These are phyloP conservation scores for Leucocoprinus leucothites DNA, from an alignment of 768 basidiomycete species.

Conservation along the genomic window DNA sequence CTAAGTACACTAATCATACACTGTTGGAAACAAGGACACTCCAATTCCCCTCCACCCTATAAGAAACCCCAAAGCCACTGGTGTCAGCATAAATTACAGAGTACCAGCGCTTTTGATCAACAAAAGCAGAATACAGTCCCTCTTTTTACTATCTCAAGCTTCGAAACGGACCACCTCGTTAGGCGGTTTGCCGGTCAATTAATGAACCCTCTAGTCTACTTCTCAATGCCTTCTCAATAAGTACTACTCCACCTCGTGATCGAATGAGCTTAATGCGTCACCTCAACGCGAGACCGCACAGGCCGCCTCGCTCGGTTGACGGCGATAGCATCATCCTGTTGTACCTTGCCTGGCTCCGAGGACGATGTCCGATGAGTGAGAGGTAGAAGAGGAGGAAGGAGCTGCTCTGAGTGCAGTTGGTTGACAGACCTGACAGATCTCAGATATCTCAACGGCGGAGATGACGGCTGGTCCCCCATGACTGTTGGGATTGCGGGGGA, in stretches of 20 bases:
- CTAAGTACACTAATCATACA: conserved; percentile 10
- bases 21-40: neutral
- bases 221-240: too few relatives aligned
- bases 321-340: neutral
- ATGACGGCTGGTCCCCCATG: conserved; percentile 2
- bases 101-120: too few relatives aligned
- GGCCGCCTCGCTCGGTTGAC: neutral
- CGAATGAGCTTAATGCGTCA: neutral
- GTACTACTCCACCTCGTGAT: too few relatives aligned
- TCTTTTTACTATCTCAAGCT: too few relatives aligned
- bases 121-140: too few relatives aligned
- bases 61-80: too few relatives aligned
- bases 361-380: conserved; percentile 15
- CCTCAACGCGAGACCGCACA: neutral
- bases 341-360: conserved; percentile 1
- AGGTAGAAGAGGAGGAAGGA: neutral
- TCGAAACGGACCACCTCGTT: too few relatives aligned
- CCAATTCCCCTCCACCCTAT: too few relatives aligned
- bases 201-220: too few relatives aligned
- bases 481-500: conserved; percentile 8
- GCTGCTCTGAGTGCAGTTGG: neutral
- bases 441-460: conserved; percentile 17
- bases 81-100: too few relatives aligned
- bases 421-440: conserved; percentile 7
- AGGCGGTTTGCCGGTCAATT: too few relatives aligned